Base-by-base conservation (phyloP, 1,284 basidiomycete genomes). In the Boletellus deceptivus region DNA sequence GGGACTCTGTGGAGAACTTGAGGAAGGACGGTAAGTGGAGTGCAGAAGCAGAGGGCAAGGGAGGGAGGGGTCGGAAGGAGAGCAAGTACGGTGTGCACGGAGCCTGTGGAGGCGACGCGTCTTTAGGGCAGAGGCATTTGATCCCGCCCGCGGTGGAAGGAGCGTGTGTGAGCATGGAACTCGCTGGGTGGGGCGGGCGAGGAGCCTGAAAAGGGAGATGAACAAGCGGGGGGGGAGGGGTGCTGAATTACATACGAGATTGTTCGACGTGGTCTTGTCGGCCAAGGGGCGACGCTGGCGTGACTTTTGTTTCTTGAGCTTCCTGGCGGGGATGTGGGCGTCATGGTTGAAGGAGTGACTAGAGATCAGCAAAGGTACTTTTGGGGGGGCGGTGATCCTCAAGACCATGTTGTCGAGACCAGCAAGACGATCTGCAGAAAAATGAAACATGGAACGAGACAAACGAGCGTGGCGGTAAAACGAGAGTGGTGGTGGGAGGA, bases 331-430 rank as follows among this genome's bases (percentile, higher is more conserved):
- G 43, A 49, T 44, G 49, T 54, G 55, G 33, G 53, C 49, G 46
- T 60, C 62, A 55, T 57, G 43, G 45, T 49, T 22, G 34, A 50
- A 36, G 42, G 53, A 10, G 47, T 36, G 55, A 60, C 55, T 64
- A 55, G 63, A 46, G 48, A 69, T 59, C 43, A 66, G 50, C 44
- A 50, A 56, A 47, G 67, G 43, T 61, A 66, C 50, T 63, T 65
- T 69, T 56, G 48, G 48, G 38, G 64, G 53, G 16, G 55, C 18
- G 29, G 58, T 53, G 59, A 72, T 69, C 65, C 58, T 72, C 56
- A 72, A 61, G 57, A 73, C 55, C 69, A 71, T 61, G 45, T 59
- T 52, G 61, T 73, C 72, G 48, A 72, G 70, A 31, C 72, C 72
- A 70, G 70, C 72, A 63, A 74, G 71, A 71, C 71, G 61, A 54